phyloP scores from a whole-genome alignment of 1,284 basidiomycete genomes.

The Microbotryum violaceum region DNA sequence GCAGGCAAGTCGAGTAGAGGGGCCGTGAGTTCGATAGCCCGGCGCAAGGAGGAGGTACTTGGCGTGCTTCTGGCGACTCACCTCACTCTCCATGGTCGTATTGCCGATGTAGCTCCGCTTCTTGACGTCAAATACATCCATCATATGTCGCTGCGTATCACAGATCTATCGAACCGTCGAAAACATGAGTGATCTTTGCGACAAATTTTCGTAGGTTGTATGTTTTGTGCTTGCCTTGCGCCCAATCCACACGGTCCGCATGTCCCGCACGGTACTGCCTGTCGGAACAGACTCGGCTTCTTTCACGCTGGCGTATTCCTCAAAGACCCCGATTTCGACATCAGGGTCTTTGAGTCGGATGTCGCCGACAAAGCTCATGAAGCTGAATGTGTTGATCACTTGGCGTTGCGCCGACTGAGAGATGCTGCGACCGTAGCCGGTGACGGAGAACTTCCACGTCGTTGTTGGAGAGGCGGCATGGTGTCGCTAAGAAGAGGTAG shows the following conservation, averaged over 20 bases:
- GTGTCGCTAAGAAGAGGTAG: constrained; percentile 20
- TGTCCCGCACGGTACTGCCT: constrained; percentile 11
- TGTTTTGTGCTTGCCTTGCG: constrained; percentile 7
- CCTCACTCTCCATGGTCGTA: constrained; percentile 80
- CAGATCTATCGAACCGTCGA: constrained; percentile 24
- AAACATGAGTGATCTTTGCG: background rate
- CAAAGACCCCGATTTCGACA: constrained; percentile 68
- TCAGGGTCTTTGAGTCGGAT: constrained; percentile 79
- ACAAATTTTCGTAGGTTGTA: too few species aligned
- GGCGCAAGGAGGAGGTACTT: too few species aligned
- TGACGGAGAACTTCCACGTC: constrained; percentile 73
- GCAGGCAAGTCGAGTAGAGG: constrained; percentile 3
- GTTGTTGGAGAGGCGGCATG: constrained; percentile 60
- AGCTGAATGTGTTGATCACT: constrained; percentile 54
- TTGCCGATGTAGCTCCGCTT: constrained; percentile 87
- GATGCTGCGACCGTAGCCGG: constrained; percentile 67
- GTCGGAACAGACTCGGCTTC: constrained; percentile 5
- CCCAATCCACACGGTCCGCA: constrained; percentile 24
- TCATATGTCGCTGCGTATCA: constrained; percentile 36
- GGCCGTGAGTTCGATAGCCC: background rate
- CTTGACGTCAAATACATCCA: constrained; percentile 60
- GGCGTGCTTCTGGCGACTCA: constrained; percentile 22
- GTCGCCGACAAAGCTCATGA: constrained; percentile 73
- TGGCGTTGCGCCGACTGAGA: constrained; percentile 53
- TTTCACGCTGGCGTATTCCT: constrained; percentile 65